phyloP scores from a whole-genome alignment of 176 grass and related monocot genomes.

The Carex kokanica region DNA sequence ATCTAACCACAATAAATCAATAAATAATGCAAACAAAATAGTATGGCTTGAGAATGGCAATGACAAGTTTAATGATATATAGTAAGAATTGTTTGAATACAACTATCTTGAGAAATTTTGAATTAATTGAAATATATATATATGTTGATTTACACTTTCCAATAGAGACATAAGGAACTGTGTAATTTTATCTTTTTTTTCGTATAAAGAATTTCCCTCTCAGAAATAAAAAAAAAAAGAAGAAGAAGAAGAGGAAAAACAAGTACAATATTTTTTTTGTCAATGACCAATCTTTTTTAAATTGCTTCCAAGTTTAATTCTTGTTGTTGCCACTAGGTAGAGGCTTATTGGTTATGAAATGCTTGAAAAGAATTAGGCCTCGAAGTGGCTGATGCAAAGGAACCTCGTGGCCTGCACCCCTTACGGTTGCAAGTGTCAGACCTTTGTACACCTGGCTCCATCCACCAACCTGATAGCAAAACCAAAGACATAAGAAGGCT shows the following conservation, averaged over 20 bases:
- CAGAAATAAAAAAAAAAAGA: neutral
- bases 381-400: slow-evolving; percentile 41
- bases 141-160: slow-evolving; percentile 8
- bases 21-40: neutral
- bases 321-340: slow-evolving; percentile 24
- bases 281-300: neutral
- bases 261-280: neutral
- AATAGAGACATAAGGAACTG: neutral
- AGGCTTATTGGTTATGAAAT: slow-evolving; percentile 35
- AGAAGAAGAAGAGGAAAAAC: neutral
- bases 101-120: neutral
- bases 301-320: neutral
- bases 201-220: slow-evolving; percentile 9
- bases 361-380: slow-evolving; percentile 36
- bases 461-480: slow-evolving; percentile 37
- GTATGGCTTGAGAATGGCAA: neutral
- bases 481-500: neutral
- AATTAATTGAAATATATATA: neutral
- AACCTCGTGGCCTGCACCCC: slow-evolving; percentile 46
- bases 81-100: slow-evolving; percentile 1
- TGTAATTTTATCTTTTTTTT: neutral
- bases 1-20: neutral
- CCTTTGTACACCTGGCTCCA: slow-evolving; percentile 51
- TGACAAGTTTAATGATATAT: neutral
- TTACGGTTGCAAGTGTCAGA: slow-evolving; percentile 36